Conservation (phyloP, 768 basidiomycete genomes). For the Boletus coccyginus region DNA sequence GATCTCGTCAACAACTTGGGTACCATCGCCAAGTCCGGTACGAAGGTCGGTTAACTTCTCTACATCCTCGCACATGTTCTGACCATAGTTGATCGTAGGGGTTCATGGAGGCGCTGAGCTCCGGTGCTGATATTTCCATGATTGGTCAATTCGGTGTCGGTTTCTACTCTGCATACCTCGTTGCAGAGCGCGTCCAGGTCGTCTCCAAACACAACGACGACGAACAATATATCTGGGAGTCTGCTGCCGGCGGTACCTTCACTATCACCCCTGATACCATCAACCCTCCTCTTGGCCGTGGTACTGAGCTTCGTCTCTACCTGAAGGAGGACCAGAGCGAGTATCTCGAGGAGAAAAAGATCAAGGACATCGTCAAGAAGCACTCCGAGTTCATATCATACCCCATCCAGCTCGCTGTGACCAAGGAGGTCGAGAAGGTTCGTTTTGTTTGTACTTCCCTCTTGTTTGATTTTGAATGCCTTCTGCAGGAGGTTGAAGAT, state of each 20-base stretch:
- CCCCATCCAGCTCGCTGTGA: slow-evolving; percentile 97
- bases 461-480: slow-evolving; percentile 1
- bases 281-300: slow-evolving; percentile 90
- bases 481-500: slow-evolving; percentile 77
- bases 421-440: slow-evolving; percentile 99
- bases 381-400: slow-evolving; percentile 99
- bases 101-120: slow-evolving; percentile 98
- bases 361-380: slow-evolving; percentile 99
- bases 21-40: slow-evolving; percentile 93
- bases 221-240: slow-evolving; percentile 99
- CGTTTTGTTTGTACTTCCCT: slow-evolving; percentile 18
- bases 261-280: slow-evolving; percentile 93
- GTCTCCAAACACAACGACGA: slow-evolving; percentile 99
- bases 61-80: slow-evolving; percentile 1
- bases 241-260: slow-evolving; percentile 99
- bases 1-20: slow-evolving; percentile 99
- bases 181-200: slow-evolving; percentile 97
- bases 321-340: slow-evolving; percentile 99
- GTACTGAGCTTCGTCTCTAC: slow-evolving; percentile 87
- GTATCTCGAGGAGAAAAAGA: slow-evolving; percentile 98
- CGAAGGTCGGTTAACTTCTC: slow-evolving; percentile 54
- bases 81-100: slow-evolving; percentile 48
- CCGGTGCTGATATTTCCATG: slow-evolving; percentile 91
- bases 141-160: slow-evolving; percentile 99
- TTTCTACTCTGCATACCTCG: slow-evolving; percentile 99